Evolutionary conservation across 2,329 filamentous ascomycete species (phyloP), one percentile per base, ranked within the genome.

Genomic region (Exophiala sp.): DNA sequence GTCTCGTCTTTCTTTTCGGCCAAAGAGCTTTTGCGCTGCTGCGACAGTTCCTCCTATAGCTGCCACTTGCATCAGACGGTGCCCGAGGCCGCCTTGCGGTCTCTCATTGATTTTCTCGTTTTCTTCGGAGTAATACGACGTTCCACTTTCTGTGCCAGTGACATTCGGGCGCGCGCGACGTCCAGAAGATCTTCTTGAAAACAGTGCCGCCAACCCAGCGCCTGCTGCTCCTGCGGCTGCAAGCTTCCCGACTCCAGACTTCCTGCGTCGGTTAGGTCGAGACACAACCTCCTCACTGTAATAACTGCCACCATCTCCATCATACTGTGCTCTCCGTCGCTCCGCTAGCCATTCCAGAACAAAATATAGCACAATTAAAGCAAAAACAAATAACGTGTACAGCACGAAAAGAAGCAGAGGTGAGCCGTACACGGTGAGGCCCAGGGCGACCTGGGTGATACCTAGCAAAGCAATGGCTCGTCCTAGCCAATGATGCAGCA

Each of bases 401-500:
- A 97, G 76, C 48, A 99, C 84, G 69, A 97, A 99, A 3, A 91
- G 79, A 35, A 81, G 82, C 65, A 87, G 84, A 4, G 94, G 92
- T 29, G 91, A 96, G 5, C 94, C 94, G 65, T 96, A 99, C 1
- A 99, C 78, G 0, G 91, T 91, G 43, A 99, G 77, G 0, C 94
- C 94, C 0, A 99, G 78, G 0, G 94, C 88, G 9, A 99, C 83
- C 68, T 99, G 94, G 3, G 86, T 81, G 61, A 97, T 85, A 0
- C 89, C 94, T 3, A 99, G 76, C 14, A 97, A 72, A 2, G 88
- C 87, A 63, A 92, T 83, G 0, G 82, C 75, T 53, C 91, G 80
- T 14, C 94, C 94, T 14, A 88, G 73, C 90, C 94, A 96, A 67
- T 91, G 88, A 72, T 99, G 94, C 39, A 97, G 78, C 72, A 83